A percentile compares a stretch with the other conserved stretches of the same genome.
Evolutionary conservation across 192 early-diverging fungal species (phyloP).

Genomic region (Coemansia sp.): DNA sequence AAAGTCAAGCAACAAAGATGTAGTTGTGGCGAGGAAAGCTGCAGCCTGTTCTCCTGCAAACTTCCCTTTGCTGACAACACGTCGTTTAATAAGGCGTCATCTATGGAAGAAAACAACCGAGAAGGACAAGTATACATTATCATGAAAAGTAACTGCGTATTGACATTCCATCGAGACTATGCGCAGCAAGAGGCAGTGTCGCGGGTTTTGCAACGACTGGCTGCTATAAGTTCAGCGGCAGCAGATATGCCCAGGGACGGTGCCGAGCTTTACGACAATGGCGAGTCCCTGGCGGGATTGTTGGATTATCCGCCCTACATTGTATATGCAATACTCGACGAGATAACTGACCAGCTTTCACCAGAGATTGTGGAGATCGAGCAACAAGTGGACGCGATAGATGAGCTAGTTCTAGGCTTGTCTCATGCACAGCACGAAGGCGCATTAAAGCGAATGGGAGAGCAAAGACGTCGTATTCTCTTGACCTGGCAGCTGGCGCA

Average conservation of each 20-base stretch:
- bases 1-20: not conserved
- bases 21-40: slow-evolving; percentile 9
- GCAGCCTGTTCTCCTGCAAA: not conserved
- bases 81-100: not conserved
- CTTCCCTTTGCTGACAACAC: not conserved
- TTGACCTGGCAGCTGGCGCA: slow-evolving; percentile 64
- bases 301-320: slow-evolving; percentile 77
- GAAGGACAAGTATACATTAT: slow-evolving; percentile 26
- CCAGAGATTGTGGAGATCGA: slow-evolving; percentile 86
- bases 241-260: slow-evolving; percentile 2
- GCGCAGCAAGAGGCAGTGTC: slow-evolving; percentile 11
- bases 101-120: slow-evolving; percentile 1
- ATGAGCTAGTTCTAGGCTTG: slow-evolving; percentile 89
- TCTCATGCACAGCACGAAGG: slow-evolving; percentile 82
- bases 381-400: slow-evolving; percentile 91
- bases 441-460: slow-evolving; percentile 74
- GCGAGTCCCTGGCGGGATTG: slow-evolving; percentile 27
- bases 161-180: slow-evolving; percentile 37
- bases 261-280: not conserved
- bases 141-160: slow-evolving; percentile 32
- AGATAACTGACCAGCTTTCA: slow-evolving; percentile 86
- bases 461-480: slow-evolving; percentile 73
- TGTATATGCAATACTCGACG: slow-evolving; percentile 91
- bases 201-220: slow-evolving; percentile 34
- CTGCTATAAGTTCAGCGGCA: slow-evolving; percentile 26